Evolutionary conservation across 495 filamentous ascomycete genomes (phyloP).

Genomic region (Lasiosphaeris hirsuta): DNA sequence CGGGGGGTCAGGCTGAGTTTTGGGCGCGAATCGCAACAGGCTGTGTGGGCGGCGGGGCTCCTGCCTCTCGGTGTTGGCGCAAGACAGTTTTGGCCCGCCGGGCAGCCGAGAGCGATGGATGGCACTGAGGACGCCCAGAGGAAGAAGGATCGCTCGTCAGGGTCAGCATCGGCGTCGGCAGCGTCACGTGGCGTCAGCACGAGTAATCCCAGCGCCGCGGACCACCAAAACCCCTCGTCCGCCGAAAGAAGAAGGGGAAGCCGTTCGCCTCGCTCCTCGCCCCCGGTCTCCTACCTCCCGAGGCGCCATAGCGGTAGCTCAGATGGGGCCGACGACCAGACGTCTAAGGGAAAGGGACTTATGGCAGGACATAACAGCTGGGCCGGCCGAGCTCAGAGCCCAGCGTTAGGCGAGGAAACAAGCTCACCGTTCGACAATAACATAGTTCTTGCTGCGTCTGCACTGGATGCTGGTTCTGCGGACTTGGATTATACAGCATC

Average conservation of each 20-base stretch:
- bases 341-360: conserved; percentile 8
- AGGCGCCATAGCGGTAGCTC: conserved; percentile 17
- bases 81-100: conserved; percentile 12
- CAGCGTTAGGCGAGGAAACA: not conserved
- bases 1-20: not conserved
- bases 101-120: conserved; percentile 24
- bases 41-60: conserved; percentile 9
- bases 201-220: conserved; percentile 12
- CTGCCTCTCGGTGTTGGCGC: conserved; percentile 8
- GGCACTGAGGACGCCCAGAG: conserved; percentile 6
- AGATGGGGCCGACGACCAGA: conserved; percentile 9
- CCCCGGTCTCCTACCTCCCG: not conserved
- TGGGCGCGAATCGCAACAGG: conserved; percentile 8
- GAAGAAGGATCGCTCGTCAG: conserved; percentile 22
- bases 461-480: not conserved
- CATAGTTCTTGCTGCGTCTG: not conserved
- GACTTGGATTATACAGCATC: conserved; percentile 17
- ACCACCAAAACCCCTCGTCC: conserved; percentile 18
- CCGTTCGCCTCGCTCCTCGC: conserved; percentile 12
- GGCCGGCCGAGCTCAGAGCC: not conserved
- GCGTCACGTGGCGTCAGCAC: conserved; percentile 35
- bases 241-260: conserved; percentile 8
- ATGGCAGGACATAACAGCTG: conserved; percentile 13
- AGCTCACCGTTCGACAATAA: not conserved
- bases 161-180: conserved; percentile 17